Evolutionary conservation across 768 basidiomycete genomes (phyloP), one percentile per base, ranked within the genome.

Genomic region (Boletus reticuloceps): DNA sequence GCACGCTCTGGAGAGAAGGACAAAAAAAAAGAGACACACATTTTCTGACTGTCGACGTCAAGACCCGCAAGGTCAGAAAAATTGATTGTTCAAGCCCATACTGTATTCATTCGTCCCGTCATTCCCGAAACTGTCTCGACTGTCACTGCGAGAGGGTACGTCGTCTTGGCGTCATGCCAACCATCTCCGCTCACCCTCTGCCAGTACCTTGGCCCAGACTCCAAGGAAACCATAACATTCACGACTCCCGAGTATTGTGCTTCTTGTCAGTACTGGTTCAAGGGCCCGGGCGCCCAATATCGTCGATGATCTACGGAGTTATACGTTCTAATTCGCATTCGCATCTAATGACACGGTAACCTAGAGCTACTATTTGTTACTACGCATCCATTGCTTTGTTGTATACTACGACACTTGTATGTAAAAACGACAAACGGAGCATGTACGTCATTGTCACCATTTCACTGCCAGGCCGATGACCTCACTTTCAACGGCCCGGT

Each of bases 401-500:
- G 59, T 67, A 25, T 25, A 58, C 51, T 46, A 59, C 36, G 13
- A 45, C 57, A 38, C 11, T 39, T 61, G 59, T 64, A 60, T 55
- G 55, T 65, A 58, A 47, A 53, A 42, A 54, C 20, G 25, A 27
- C 31, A 56, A 47, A 38, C 44, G 27, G 10, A 46, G 36, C 45
- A 47, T 32, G 32, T 47, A 56, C 58, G 50, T 60, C 59, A 56
- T 59, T 47, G 55, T 71, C 50, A 89, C 88, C 88, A 89, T 59
- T 88, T 85, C 6, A 90, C 89, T 8, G 84, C 82, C 39, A 89
- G 70, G 20, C 90, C 91, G 38, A 88, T 73, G 20, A 91, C 84
- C 62, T 94, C 91, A 72, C 85, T 91, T 71, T 90, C 90, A 2
- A 97, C 92, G 27, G 89, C 89, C 55, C 83, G 80, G 68, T 94